A percentile compares a stretch with the other conserved stretches of the same genome.
These are phyloP conservation scores for Suaeda aralocaspica DNA, from an alignment of 148 eudicot species.

Conservation along the genomic window DNA sequence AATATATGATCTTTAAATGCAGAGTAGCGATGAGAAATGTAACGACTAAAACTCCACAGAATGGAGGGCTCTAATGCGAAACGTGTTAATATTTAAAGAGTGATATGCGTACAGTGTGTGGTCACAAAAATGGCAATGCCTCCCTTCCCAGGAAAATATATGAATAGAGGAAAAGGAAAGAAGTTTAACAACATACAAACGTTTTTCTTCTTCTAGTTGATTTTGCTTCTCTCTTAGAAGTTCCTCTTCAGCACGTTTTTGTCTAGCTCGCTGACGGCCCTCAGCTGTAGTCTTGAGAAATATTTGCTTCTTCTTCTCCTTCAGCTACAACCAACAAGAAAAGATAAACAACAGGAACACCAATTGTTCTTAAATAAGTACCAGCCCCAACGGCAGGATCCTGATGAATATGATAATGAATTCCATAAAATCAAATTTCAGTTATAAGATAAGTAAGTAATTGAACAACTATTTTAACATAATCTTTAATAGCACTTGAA, in stretches of 20 bases:
- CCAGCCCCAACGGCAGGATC: slow-evolving; percentile 3
- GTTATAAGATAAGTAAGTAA: background rate
- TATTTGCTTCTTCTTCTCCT: slow-evolving; percentile 83
- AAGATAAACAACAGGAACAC: background rate
- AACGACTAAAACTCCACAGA: background rate
- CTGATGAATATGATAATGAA: background rate
- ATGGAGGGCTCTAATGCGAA: background rate
- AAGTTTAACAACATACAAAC: slow-evolving; percentile 54
- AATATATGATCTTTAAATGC: too few relatives aligned
- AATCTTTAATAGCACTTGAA: background rate
- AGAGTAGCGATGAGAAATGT: background rate
- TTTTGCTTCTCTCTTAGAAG: slow-evolving; percentile 65
- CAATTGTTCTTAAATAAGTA: background rate
- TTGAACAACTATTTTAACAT: slow-evolving; percentile 1
- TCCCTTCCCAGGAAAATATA: background rate
- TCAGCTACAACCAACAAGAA: slow-evolving; percentile 45
- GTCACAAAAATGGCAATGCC: background rate
- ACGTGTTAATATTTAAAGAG: background rate
- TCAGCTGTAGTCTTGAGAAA: slow-evolving; percentile 93
- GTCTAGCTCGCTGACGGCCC: slow-evolving; percentile 93
- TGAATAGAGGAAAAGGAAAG: background rate
- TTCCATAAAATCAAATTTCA: background rate
- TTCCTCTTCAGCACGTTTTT: slow-evolving; percentile 87
- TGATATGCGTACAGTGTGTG: background rate
- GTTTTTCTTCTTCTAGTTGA: slow-evolving; percentile 79